Evolutionary conservation across 495 filamentous ascomycete genomes (phyloP).

Genomic region (Chaetomium tenue): DNA sequence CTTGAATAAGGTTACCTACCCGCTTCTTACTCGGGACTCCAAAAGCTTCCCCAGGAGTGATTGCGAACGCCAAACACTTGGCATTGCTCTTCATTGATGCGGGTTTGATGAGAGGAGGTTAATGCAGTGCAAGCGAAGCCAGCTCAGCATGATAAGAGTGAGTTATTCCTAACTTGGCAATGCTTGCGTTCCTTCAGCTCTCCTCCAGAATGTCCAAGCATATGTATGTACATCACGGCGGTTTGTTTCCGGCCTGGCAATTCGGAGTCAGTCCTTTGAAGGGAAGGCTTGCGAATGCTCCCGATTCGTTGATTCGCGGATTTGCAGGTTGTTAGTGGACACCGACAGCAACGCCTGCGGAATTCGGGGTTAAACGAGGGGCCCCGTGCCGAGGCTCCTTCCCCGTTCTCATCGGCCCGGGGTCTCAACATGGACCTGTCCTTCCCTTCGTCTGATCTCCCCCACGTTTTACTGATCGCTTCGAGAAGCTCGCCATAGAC

Average conservation of each 20-base stretch:
- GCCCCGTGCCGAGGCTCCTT: slow-evolving; percentile 9
- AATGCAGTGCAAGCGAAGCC: not conserved
- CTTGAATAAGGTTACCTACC: not conserved
- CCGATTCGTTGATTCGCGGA: not conserved
- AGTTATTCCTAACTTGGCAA: too few species aligned
- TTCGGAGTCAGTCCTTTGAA: not conserved
- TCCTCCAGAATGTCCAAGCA: not conserved
- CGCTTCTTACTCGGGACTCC: too few species aligned
- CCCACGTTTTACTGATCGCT: not conserved
- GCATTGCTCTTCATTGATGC: too few species aligned
- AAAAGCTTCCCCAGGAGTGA: too few species aligned
- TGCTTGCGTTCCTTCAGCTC: not conserved
- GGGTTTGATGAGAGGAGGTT: not conserved
- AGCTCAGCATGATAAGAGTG: too few species aligned
- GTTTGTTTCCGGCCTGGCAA: slow-evolving; percentile 1
- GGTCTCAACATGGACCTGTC: not conserved
- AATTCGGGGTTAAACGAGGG: not conserved
- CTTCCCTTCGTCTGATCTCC: not conserved
- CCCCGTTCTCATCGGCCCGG: not conserved
- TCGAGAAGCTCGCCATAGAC: not conserved
- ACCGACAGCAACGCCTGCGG: not conserved
- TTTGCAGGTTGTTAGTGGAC: not conserved
- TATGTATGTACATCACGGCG: not conserved
- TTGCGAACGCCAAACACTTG: too few species aligned
- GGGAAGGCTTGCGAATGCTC: slow-evolving; percentile 14